Base-by-base conservation (phyloP, 2,329 filamentous ascomycete genomes). In the Claviceps pazoutovae region DNA sequence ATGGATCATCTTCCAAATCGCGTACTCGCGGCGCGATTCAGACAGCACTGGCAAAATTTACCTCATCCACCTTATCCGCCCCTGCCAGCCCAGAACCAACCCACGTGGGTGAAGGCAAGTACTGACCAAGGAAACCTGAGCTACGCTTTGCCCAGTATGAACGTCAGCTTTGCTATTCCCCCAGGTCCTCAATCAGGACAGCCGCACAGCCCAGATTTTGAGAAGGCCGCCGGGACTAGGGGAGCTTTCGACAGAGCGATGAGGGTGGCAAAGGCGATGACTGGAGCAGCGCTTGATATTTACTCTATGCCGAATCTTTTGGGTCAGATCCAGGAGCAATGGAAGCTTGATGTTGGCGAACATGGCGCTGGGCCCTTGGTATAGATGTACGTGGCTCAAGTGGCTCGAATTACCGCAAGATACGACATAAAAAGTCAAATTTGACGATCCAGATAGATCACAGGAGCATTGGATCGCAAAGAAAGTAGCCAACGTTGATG, bases 71-170 rank as follows among this genome's bases (percentile, higher is more conserved):
- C 69, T 41, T 26, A 49, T 9, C 69, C 56, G 58, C 65, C 54
- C 41, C 64, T 58, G 43, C 59, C 19, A 50, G 71, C 68, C 55
- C 61, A 66, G 0, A 54, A 55, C n/a, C 71, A 68, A 58, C 26
- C 42, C 5, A 55, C 53, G 0, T 48, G 41, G 48, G 51, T 54
- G 30, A 51, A 51, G 48, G 77, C 78, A 4, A 78, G 74, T 56
- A 80, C 76, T 0, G 79, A 82, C 58, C 76, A 80, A 63, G 79
- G 79, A 0, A 71, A 82, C 55, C 62, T 82, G 51, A 79, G 74
- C 56, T 74, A 81, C 57, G 74, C 69, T 1, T 71, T 80, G 67
- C 79, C 78, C 41, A 76, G 73, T 50, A 60, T 82, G 39, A 75
- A 69, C 51, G 66, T 70, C 1, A 71, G 72, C 6, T 81, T 80